Percentiles rank a stretch among this genome's conserved stretches.
Evolutionary conservation across 768 basidiomycete species (phyloP).

Genomic region (Leccinum subgranulosum): DNA sequence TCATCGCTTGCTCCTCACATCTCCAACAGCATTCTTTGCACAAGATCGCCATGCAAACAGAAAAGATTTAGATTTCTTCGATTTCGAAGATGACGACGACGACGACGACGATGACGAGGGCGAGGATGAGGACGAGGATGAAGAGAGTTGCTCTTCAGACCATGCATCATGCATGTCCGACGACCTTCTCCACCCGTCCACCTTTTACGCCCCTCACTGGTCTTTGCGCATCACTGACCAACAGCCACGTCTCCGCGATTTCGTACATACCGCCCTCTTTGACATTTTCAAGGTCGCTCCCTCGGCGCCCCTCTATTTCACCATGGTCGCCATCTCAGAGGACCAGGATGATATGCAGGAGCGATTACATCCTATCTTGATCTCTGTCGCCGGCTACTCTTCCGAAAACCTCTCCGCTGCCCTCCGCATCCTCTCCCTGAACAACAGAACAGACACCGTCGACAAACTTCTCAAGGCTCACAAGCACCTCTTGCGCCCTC

Average conservation of each 20-base stretch:
- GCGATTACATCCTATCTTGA: conserved; percentile 33
- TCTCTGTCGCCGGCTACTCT: conserved; percentile 43
- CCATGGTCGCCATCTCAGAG: conserved; percentile 38
- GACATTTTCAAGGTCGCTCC: conserved; percentile 51
- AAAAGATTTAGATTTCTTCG: not conserved
- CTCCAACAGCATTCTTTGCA: not conserved
- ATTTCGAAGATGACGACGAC: conserved; percentile 24
- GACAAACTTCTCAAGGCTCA: conserved; percentile 43
- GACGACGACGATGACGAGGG: conserved; percentile 30
- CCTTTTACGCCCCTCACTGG: conserved; percentile 53
- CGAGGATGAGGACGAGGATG: conserved; percentile 36
- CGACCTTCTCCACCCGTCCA: conserved; percentile 27
- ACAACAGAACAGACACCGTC: conserved; percentile 36
- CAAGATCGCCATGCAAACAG: conserved; percentile 7
- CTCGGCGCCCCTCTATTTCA: conserved; percentile 42
- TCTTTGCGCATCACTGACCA: conserved; percentile 38
- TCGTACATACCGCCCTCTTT: conserved; percentile 45
- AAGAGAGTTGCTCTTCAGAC: conserved; percentile 25
- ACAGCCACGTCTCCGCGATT: conserved; percentile 37
- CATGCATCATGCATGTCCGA: conserved; percentile 20
- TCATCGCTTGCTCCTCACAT: not conserved
- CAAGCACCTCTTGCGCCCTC: conserved; percentile 57
- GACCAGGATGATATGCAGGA: conserved; percentile 33
- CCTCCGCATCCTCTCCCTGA: conserved; percentile 47
- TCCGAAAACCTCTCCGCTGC: conserved; percentile 54